Conservation (phyloP, 176 grass and related monocot species). For the Phragmites australis region DNA sequence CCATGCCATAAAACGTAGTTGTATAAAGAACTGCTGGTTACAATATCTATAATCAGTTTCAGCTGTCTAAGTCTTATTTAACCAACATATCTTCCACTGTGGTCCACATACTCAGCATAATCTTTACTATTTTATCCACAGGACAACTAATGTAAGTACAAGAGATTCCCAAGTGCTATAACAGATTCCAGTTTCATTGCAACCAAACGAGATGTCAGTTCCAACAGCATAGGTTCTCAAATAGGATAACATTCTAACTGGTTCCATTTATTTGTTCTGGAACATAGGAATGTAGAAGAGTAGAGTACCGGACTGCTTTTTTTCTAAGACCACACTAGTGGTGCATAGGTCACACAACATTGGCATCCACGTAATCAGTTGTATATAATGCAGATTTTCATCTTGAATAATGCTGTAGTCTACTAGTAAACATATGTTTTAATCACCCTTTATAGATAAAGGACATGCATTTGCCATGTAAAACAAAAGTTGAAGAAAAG, state of each 20-base stretch:
- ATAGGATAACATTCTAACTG: not conserved
- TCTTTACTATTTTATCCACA: not conserved
- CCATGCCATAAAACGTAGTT: not conserved
- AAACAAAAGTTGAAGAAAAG: conserved; percentile 27
- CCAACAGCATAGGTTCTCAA: not conserved
- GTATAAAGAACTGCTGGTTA: not conserved
- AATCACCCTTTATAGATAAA: not conserved
- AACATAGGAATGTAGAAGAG: not conserved
- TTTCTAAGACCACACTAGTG: too few species aligned
- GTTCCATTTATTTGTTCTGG: not conserved
- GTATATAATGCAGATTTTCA: conserved; percentile 11
- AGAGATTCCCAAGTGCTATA: not conserved
- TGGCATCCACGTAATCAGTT: conserved; percentile 5
- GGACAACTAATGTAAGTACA: not conserved
- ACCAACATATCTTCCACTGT: not conserved
- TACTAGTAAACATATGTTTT: not conserved
- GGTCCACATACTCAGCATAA: not conserved
- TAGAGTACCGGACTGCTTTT: not conserved
- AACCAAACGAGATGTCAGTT: conserved; percentile 1
- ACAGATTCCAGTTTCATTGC: conserved; percentile 22
- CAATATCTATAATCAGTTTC: not conserved
- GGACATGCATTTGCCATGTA: not conserved
- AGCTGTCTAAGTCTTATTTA: not conserved
- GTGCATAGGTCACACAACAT: conserved; percentile 6
- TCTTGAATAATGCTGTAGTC: not conserved